Percentiles rank a stretch among this genome's conserved stretches.
Evolutionary conservation across 2,329 filamentous ascomycete species (phyloP).

Genomic region (Hypomyces rosellus): DNA sequence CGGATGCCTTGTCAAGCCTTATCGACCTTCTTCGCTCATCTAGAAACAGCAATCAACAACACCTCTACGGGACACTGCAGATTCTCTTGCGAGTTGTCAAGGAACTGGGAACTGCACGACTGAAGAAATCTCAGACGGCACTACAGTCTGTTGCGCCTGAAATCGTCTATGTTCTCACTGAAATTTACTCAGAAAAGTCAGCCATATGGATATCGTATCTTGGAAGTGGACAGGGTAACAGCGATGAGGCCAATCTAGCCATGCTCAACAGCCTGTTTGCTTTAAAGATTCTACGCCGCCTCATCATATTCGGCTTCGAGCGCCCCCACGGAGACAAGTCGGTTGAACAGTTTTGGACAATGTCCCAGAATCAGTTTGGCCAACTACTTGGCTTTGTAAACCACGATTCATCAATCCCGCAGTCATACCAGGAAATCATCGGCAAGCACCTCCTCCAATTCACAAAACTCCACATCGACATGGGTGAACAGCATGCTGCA

Average conservation of each 20-base stretch:
- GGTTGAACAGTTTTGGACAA: conserved; percentile 72
- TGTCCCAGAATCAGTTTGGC: conserved; percentile 73
- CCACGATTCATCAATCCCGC: conserved; percentile 47
- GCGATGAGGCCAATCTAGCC: conserved; percentile 52
- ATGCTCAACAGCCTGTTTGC: conserved; percentile 73
- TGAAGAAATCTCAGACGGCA: conserved; percentile 67
- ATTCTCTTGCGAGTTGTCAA: conserved; percentile 84
- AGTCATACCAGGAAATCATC: conserved; percentile 54
- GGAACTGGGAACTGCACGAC: conserved; percentile 74
- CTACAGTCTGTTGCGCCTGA: conserved; percentile 76
- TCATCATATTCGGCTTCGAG: conserved; percentile 78
- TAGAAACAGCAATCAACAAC: conserved; percentile 50
- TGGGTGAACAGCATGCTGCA: conserved; percentile 72
- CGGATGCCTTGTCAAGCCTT: conserved; percentile 53
- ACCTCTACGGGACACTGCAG: conserved; percentile 65
- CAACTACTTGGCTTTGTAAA: conserved; percentile 62
- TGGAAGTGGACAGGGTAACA: conserved; percentile 50
- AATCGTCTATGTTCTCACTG: conserved; percentile 70
- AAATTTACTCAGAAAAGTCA: conserved; percentile 72
- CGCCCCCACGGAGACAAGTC: conserved; percentile 72
- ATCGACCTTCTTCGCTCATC: conserved; percentile 55
- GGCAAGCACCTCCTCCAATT: conserved; percentile 86
- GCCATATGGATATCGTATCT: conserved; percentile 61
- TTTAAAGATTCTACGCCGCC: conserved; percentile 72
- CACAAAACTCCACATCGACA: conserved; percentile 83